Percentiles rank a stretch among this genome's conserved stretches.
Conservation (phyloP, 768 basidiomycete genomes). For the Pleurotus giganteus region DNA sequence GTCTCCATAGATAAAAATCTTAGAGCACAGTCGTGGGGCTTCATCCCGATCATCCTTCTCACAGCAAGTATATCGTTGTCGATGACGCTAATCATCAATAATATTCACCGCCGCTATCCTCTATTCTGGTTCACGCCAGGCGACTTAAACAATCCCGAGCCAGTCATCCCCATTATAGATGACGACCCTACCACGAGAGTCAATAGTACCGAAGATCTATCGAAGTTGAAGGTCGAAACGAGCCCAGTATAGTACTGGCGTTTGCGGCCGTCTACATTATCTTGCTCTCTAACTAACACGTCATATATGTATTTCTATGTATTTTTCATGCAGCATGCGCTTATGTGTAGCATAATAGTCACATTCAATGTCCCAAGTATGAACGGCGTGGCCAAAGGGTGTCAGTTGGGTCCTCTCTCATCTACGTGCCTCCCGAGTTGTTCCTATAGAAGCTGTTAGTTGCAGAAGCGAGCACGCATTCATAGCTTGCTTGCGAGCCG, state of each 20-base stretch:
- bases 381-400: too few species aligned
- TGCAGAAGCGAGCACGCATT: too few species aligned
- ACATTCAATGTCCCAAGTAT: too few species aligned
- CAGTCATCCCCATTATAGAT: background rate
- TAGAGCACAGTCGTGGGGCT: constrained; percentile 46
- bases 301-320: too few species aligned
- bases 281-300: too few species aligned
- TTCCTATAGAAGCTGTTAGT: too few species aligned
- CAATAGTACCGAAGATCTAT: background rate
- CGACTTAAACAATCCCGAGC: background rate
- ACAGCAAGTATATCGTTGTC: constrained; percentile 40
- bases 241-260: constrained; percentile 7
- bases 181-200: background rate
- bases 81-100: constrained; percentile 47
- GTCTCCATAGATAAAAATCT: constrained; percentile 42
- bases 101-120: constrained; percentile 50
- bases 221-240: background rate
- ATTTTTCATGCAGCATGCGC: too few species aligned
- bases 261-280: too few species aligned
- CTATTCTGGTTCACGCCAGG: constrained; percentile 39
- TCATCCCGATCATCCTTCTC: constrained; percentile 50
- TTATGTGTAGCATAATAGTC: too few species aligned
- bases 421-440: too few species aligned
- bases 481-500: too few species aligned
- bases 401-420: too few species aligned